These are phyloP conservation scores for Pythium plurisporium DNA, from an alignment of 352 stramenopile genomes.

Conservation along the genomic window DNA sequence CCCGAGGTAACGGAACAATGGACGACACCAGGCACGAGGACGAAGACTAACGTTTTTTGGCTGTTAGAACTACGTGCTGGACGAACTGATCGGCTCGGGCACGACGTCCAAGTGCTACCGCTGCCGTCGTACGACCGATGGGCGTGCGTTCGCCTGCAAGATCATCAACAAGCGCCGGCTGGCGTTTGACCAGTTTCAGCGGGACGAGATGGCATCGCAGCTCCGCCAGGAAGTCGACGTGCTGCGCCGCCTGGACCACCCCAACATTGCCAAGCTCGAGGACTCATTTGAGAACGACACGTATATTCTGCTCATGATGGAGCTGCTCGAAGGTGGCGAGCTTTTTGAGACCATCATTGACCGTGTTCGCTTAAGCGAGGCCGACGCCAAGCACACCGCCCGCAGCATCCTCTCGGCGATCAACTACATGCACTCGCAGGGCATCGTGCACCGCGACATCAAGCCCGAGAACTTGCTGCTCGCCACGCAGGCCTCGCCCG, in stretches of 20 bases:
- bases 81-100: slow-evolving; percentile 56
- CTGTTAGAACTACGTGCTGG: slow-evolving; percentile 37
- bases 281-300: slow-evolving; percentile 64
- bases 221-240: slow-evolving; percentile 66
- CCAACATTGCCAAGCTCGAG: slow-evolving; percentile 64
- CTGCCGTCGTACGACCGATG: slow-evolving; percentile 41
- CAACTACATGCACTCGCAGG: slow-evolving; percentile 66
- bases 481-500: slow-evolving; percentile 25
- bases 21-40: background rate
- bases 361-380: slow-evolving; percentile 50
- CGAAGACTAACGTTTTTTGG: background rate
- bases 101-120: slow-evolving; percentile 75
- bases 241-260: slow-evolving; percentile 54
- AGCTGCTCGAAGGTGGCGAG: slow-evolving; percentile 72
- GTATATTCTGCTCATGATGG: slow-evolving; percentile 62
- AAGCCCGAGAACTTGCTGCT: slow-evolving; percentile 99
- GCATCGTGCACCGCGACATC: slow-evolving; percentile 96
- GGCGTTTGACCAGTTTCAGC: slow-evolving; percentile 38
- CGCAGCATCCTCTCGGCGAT: slow-evolving; percentile 63
- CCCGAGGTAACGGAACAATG: too few relatives aligned
- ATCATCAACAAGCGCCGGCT: slow-evolving; percentile 72
- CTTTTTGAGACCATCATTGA: slow-evolving; percentile 81
- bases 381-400: slow-evolving; percentile 47
- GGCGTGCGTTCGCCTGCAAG: slow-evolving; percentile 60
- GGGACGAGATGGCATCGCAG: slow-evolving; percentile 50